Evolutionary conservation across 1,139 yeast genomes (phyloP), one percentile per base, ranked within the genome.

Genomic region (Wickerhamomyces sp.): DNA sequence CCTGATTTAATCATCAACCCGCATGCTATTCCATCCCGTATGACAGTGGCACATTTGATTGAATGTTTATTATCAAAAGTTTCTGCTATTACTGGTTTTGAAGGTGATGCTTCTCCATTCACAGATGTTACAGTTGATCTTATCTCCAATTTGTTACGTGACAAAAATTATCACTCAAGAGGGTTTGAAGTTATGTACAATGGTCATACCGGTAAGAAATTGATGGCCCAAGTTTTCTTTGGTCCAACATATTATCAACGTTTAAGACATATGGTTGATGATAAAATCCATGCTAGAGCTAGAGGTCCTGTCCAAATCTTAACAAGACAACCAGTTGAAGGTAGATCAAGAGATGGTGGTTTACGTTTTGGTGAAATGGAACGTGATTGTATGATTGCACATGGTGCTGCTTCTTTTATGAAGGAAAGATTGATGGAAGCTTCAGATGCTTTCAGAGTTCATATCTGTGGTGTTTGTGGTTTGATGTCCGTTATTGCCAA

Each of bases 371-470:
- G 99, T 64, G 99, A 93, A 72, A 93, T 93, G 99, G 99, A 93
- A 71, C 89, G 99, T 75, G 99, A 94, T 76, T 93, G 99, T 85
- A 93, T 94, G 96, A 93, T 93, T 76, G 99, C 99, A 6, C 98
- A 93, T 67, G 99, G 99, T 66, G 98, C 97, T 3, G 97, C 99
- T 2, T 95, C 97, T 9, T 93, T 93, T 74, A 78, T 93, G 70
- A 89, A 91, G 70, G 99, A 93, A 71, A 80, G 99, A 67, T 76
- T 93, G 66, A 91, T 93, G 97, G 99, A 93, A 68, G 97, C 97
- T 4, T 90, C 98, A 0, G 99, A 93, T 73, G 97, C 98, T 4
- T 93, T 93, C 74, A 80, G 98, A 68, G 98, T 94, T 39, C 99
- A 94, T 65, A 85, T 94, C 32, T 93, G 99, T 74, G 99, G 99